Evolutionary conservation across 2,329 filamentous ascomycete genomes (phyloP).

Genomic region (Fusarium sp.): DNA sequence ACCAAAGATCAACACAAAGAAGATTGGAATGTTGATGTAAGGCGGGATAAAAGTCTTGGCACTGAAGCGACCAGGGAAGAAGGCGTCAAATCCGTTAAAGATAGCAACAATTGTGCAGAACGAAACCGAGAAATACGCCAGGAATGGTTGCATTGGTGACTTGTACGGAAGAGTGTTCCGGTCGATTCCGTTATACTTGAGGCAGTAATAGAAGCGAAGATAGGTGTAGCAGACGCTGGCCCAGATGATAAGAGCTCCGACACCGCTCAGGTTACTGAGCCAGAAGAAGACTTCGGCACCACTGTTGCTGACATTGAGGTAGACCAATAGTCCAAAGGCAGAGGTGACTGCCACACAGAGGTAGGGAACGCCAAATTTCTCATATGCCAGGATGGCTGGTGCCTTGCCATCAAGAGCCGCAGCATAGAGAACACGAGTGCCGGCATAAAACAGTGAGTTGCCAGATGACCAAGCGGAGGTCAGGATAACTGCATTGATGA

Average conservation of each 20-base stretch:
- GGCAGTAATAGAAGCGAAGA: conserved; percentile 8
- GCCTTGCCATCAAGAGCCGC: conserved; percentile 76
- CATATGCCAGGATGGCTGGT: neutral
- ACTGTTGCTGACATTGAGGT: conserved; percentile 11
- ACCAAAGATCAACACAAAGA: conserved; percentile 62
- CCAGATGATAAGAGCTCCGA: conserved; percentile 2
- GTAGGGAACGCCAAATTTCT: conserved; percentile 28
- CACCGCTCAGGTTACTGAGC: conserved; percentile 1
- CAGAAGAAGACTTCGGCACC: conserved; percentile 7
- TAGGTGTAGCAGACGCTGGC: neutral
- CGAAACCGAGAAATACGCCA: neutral
- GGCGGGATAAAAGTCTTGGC: conserved; percentile 1
- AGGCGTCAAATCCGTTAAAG: conserved; percentile 4
- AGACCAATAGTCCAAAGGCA: conserved; percentile 10
- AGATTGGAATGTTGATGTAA: conserved; percentile 71
- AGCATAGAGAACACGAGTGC: conserved; percentile 76
- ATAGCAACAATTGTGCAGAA: neutral
- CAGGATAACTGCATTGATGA: conserved; percentile 77
- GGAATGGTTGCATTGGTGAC: neutral
- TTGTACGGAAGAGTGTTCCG: conserved; percentile 2
- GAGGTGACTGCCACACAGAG: conserved; percentile 16
- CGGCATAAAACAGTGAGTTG: conserved; percentile 73
- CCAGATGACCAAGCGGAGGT: conserved; percentile 74
- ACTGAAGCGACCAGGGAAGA: conserved; percentile 2
- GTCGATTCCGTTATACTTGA: conserved; percentile 3